phyloP scores from a whole-genome alignment of 1,284 basidiomycete genomes.

The Xerocomus minutiporus region DNA sequence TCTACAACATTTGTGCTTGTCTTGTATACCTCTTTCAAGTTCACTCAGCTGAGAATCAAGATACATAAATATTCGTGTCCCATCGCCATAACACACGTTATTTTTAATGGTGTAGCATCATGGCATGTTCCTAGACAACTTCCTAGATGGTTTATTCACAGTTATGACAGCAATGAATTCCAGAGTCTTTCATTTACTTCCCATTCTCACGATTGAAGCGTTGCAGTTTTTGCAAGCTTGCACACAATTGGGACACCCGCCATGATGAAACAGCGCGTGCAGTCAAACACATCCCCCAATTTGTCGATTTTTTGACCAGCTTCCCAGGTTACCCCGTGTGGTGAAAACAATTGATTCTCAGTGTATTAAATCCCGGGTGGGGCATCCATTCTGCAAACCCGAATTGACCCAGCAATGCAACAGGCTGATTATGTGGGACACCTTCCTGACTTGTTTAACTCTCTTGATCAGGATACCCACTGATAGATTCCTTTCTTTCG shows the following conservation, averaged over 20 bases:
- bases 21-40: background rate
- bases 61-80: conserved; percentile 6
- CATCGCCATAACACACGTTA: conserved; percentile 3
- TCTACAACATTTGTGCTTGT: conserved; percentile 2
- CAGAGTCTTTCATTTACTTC: background rate
- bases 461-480: background rate
- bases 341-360: background rate
- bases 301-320: background rate
- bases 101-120: conserved; percentile 6
- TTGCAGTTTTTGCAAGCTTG: too few species aligned
- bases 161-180: background rate
- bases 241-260: too few species aligned
- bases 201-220: background rate
- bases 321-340: background rate
- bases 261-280: background rate
- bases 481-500: background rate
- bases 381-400: background rate
- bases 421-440: background rate
- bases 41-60: background rate
- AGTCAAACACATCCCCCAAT: background rate
- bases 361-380: background rate
- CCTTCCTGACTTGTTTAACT: background rate
- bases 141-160: conserved; percentile 6
- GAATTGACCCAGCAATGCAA: background rate
- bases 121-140: conserved; percentile 10